Base-by-base conservation (phyloP, 2,329 filamentous ascomycete genomes). In the Chrysosporium queenslandicum region DNA sequence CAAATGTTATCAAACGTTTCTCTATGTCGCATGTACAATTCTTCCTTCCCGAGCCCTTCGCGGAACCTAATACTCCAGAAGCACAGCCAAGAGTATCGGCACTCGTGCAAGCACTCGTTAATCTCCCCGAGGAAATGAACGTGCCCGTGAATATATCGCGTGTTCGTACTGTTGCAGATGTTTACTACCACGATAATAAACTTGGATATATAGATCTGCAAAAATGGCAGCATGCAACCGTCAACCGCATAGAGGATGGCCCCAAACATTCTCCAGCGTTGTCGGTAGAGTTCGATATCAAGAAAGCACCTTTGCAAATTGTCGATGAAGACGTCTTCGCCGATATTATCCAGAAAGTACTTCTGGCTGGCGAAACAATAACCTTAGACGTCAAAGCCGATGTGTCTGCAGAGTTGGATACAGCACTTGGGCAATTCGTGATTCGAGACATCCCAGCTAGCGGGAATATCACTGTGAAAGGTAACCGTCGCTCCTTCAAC, bases 401-500 rank as follows among this genome's bases (percentile, higher is more conserved):
- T 40, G 88, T 97, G 53, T 87, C 94, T 67, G 86, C 90, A 58
- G 81, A 86, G 62, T 80, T 96, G 48, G 76, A 82, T 54, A 96
- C 90, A 27, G 83, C 85, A 23, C 75, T 98, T 57, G 92, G 92
- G 46, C 75, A 83, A 60, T 79, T 97, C 63, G 78, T 85, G 50
- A 74, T 97, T 62, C 87, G 87, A 68, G 82, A 85, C 59, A 85
- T 98, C 62, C 91, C 91, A 45, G 88, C 67, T 40, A 78, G 89
- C 74, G 90, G 92, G 61, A 80, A 83, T 63, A 83, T 98, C 64
- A 86, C 86, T 70, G 81, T 97, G 74, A 94, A 94, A 80, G 86
- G 89, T 95, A 84, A 82, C 87, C 62, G 55, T 59, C 57, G 58
- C 4, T 20, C 46, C 12, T 2, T 32, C 16, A 30, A 20, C 63